A percentile compares a stretch with the other conserved stretches of the same genome.
Evolutionary conservation across 495 filamentous ascomycete genomes (phyloP).

Genomic region (Niebla homalea): DNA sequence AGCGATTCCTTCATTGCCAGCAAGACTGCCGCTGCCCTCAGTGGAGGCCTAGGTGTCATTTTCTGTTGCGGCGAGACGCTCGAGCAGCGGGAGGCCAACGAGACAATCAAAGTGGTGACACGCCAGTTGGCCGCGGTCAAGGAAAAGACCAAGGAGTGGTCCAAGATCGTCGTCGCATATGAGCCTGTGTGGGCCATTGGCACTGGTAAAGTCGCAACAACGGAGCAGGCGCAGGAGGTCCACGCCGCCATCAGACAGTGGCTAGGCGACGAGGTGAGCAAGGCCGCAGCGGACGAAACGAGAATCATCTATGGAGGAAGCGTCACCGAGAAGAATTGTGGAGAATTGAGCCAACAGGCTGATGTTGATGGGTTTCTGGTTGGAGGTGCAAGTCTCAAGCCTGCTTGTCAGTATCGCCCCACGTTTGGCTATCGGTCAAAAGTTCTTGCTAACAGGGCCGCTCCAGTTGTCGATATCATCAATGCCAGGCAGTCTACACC

Average conservation of each 20-base stretch:
- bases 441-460: constrained; percentile 8
- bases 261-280: constrained; percentile 60
- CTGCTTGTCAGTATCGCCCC: constrained; percentile 60
- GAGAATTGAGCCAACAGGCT: constrained; percentile 73
- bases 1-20: constrained; percentile 70
- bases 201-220: constrained; percentile 92
- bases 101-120: constrained; percentile 86
- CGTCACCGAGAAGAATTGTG: constrained; percentile 96
- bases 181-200: constrained; percentile 99
- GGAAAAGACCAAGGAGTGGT: constrained; percentile 68
- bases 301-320: constrained; percentile 92
- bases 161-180: constrained; percentile 90
- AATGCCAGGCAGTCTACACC: constrained; percentile 26
- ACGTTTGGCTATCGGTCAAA: not conserved
- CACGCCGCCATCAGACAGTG: constrained; percentile 86
- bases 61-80: constrained; percentile 93
- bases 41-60: constrained; percentile 79
- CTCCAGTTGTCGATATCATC: constrained; percentile 54
- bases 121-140: constrained; percentile 56
- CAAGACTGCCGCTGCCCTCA: constrained; percentile 84
- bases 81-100: constrained; percentile 75
- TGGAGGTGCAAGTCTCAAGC: constrained; percentile 95
- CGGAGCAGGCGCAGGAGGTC: constrained; percentile 87
- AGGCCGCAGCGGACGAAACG: constrained; percentile 60
- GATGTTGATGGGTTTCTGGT: constrained; percentile 99